phyloP scores from a whole-genome alignment of 345 rosid genomes.

The Schrenkiella parvula region DNA sequence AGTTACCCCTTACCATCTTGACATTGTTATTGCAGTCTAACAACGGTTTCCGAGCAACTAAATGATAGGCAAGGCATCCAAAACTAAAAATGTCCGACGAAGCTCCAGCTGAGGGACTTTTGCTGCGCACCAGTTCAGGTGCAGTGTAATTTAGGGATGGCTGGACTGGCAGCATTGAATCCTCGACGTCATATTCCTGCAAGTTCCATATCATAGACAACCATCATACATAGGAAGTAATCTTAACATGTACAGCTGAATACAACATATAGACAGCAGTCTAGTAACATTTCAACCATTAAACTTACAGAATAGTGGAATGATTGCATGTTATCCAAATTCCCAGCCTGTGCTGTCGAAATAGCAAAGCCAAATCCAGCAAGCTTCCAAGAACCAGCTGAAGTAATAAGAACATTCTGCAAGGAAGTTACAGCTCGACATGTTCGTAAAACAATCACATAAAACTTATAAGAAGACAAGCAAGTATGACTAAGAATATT shows the following conservation, averaged over 20 bases:
- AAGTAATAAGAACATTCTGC: conserved; percentile 88
- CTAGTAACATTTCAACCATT: background rate
- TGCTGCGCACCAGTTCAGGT: conserved; percentile 85
- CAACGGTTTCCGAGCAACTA: conserved; percentile 87
- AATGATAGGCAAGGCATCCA: conserved; percentile 90
- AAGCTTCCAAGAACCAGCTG: conserved; percentile 96
- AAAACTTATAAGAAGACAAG: background rate
- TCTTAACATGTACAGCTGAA: background rate
- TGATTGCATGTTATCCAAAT: conserved; percentile 53
- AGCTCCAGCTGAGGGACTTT: conserved; percentile 62
- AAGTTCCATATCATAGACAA: conserved; percentile 2
- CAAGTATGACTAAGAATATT: background rate
- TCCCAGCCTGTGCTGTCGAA: conserved; percentile 55
- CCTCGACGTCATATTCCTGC: conserved; percentile 98
- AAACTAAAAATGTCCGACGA: conserved; percentile 91
- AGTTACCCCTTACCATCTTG: conserved; percentile 96
- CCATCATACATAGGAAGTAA: conserved; percentile 1
- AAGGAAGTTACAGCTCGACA: conserved; percentile 12
- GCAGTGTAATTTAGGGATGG: conserved; percentile 92
- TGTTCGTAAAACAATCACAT: background rate
- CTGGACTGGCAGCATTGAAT: conserved; percentile 85
- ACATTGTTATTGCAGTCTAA: conserved; percentile 94
- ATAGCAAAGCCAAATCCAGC: conserved; percentile 94
- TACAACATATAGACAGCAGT: background rate
- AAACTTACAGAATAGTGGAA: conserved; percentile 87